Base-by-base conservation (phyloP, 23 red algal species). In the Chondrus crispus region DNA sequence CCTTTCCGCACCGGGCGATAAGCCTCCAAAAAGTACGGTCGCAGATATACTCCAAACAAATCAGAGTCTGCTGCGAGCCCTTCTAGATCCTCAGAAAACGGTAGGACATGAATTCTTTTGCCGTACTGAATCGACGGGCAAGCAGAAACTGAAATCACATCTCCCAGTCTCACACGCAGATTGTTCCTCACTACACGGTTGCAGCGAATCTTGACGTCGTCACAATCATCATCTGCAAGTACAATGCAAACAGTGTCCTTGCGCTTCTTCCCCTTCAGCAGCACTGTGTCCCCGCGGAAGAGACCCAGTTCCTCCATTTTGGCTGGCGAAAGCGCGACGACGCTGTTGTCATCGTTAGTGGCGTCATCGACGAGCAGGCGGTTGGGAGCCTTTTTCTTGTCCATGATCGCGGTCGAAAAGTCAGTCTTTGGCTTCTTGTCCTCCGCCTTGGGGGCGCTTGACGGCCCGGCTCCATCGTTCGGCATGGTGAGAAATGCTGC, bases 261-360 rank as follows among this genome's bases (percentile, higher is more conserved):
- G 26, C 97, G 90, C 68, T 96, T 96, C 81, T 96, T 96, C 5
- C 97, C 97, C 60, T 96, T 96, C 20, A 99, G 50, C 51, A 99
- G 80, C 32, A 99, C 97, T 40, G 97, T 99, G 72, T 99, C 97
- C 63, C 97, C 97, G 33, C 97, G 97, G 78, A 99, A 99, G 20
- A 99, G 87, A 85, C 95, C 74, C 33, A 99, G 94, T 48, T 99
- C 97, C 57, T 99, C 97, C 97, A 99, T 99, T 66, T 99, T 99
- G 5, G 97, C 97, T 32, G 97, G 94, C 8, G 85, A 88, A 7
- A 99, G 55, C 36, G 88, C 87, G n/a, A 99, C 90, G 38, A 99
- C 94, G 37, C 93, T 95, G 88, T 99, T 99, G 46, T 99, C 97
- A 57, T 99, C 97, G 45, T 99, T 95, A 26, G 80, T 87, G 18